phyloP scores from a whole-genome alignment of 2,329 filamentous ascomycete genomes.

The Fusarium burgessii region DNA sequence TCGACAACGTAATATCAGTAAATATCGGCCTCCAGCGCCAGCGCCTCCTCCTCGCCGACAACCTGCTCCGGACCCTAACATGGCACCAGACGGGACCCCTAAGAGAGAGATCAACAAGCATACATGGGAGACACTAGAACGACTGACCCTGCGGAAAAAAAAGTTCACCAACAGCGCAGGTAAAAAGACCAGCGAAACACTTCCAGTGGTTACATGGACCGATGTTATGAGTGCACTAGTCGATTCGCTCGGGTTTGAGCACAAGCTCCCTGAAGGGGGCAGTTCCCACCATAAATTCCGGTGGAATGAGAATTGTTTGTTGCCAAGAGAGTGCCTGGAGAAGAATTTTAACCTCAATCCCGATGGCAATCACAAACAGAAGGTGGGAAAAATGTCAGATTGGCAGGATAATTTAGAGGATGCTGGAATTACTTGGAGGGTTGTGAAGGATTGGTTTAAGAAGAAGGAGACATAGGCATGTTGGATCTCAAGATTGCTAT shows the following conservation, averaged over 20 bases:
- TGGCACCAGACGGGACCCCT: neutral
- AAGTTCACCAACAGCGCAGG: neutral
- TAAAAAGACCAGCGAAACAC: neutral
- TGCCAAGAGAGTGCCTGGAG: neutral
- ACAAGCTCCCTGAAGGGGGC: no score
- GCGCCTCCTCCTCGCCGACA: neutral
- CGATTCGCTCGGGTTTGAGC: neutral
- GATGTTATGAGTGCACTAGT: neutral
- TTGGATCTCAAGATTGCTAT: neutral
- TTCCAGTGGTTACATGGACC: neutral
- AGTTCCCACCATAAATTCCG: neutral
- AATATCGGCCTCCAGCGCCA: neutral
- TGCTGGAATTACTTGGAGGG: neutral
- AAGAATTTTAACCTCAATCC: neutral
- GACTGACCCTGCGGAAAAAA: neutral
- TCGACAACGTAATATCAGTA: neutral
- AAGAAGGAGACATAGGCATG: neutral
- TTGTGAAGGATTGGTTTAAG: neutral
- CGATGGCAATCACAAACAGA: neutral
- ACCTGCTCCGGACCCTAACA: neutral
- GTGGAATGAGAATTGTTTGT: neutral
- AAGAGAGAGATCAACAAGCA: conserved; percentile 4
- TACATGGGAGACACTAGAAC: neutral
- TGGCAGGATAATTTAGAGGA: neutral
- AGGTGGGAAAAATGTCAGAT: neutral